Percentiles rank a stretch among this genome's conserved stretches.
Evolutionary conservation across 2,329 filamentous ascomycete species (phyloP).

Genomic region (Aspergillus versicolor): DNA sequence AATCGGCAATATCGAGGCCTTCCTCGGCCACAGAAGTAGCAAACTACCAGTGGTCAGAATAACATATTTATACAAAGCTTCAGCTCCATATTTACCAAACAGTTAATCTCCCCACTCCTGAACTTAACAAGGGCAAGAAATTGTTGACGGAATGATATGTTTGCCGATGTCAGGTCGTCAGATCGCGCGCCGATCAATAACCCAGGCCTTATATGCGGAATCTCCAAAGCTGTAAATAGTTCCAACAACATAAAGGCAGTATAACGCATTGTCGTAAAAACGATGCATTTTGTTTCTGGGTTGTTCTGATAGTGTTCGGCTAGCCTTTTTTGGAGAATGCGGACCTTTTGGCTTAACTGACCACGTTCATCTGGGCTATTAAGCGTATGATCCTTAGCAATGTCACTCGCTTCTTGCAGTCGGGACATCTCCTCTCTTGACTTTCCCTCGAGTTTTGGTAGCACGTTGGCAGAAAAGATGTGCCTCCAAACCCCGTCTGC

Average conservation of each 20-base stretch:
- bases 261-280: slow-evolving; percentile 79
- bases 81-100: slow-evolving; percentile 39
- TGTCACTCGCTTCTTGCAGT: slow-evolving; percentile 58
- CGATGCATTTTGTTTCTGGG: slow-evolving; percentile 69
- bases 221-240: slow-evolving; percentile 61
- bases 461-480: slow-evolving; percentile 62
- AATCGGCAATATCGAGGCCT: slow-evolving; percentile 65
- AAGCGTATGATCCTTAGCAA: slow-evolving; percentile 57
- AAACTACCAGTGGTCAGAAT: slow-evolving; percentile 42
- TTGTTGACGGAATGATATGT: slow-evolving; percentile 71
- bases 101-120: slow-evolving; percentile 58
- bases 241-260: slow-evolving; percentile 73
- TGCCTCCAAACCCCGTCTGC: slow-evolving; percentile 79
- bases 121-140: slow-evolving; percentile 69
- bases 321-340: slow-evolving; percentile 61
- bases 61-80: neutral
- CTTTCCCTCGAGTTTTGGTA: slow-evolving; percentile 60
- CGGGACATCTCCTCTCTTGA: slow-evolving; percentile 55
- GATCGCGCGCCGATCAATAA: slow-evolving; percentile 63
- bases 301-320: slow-evolving; percentile 59
- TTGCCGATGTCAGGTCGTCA: slow-evolving; percentile 55
- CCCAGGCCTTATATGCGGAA: slow-evolving; percentile 60
- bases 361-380: slow-evolving; percentile 35
- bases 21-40: slow-evolving; percentile 66
- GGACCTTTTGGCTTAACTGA: slow-evolving; percentile 71